A percentile compares a stretch with the other conserved stretches of the same genome.
These are phyloP conservation scores for Rhexocercosporidium sp. DNA, from an alignment of 2,329 filamentous ascomycete species.

Conservation along the genomic window DNA sequence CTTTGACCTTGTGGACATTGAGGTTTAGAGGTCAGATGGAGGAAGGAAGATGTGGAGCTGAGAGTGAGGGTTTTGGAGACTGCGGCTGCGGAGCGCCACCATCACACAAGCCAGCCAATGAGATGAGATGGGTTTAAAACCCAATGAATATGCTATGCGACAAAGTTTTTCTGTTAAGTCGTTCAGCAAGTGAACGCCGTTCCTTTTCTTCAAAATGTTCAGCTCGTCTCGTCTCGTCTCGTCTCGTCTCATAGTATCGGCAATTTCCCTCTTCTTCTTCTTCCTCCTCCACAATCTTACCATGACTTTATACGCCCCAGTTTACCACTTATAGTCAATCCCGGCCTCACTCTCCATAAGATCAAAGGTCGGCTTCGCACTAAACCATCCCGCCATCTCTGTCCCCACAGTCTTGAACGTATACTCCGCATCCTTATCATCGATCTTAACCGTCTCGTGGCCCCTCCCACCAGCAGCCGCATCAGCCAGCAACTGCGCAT, in stretches of 20 bases:
- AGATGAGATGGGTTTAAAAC: not conserved
- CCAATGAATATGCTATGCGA: too few species aligned
- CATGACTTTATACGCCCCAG: not conserved
- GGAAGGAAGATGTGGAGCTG: too few species aligned
- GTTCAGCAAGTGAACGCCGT: not conserved
- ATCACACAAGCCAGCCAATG: not conserved
- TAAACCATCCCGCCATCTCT: conserved; percentile 69
- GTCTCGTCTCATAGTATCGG: not conserved
- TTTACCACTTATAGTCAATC: conserved; percentile 39
- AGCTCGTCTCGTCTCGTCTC: not conserved
- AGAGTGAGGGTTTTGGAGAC: not conserved
- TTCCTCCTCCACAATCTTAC: not conserved
- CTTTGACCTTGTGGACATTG: too few species aligned
- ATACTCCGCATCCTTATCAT: conserved; percentile 69
- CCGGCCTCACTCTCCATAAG: conserved; percentile 62
- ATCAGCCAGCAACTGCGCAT: conserved; percentile 58
- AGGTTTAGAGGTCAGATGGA: too few species aligned
- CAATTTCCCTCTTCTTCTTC: not conserved
- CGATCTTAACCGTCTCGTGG: conserved; percentile 68
- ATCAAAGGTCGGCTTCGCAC: conserved; percentile 74
- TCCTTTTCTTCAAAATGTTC: not conserved
- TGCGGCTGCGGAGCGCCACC: not conserved
- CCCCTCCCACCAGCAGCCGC: conserved; percentile 67
- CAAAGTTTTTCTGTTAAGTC: too few species aligned
- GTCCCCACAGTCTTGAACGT: conserved; percentile 71